phyloP scores from a whole-genome alignment of 2,329 filamentous ascomycete species.

The Arthrobotrys megalospora region DNA sequence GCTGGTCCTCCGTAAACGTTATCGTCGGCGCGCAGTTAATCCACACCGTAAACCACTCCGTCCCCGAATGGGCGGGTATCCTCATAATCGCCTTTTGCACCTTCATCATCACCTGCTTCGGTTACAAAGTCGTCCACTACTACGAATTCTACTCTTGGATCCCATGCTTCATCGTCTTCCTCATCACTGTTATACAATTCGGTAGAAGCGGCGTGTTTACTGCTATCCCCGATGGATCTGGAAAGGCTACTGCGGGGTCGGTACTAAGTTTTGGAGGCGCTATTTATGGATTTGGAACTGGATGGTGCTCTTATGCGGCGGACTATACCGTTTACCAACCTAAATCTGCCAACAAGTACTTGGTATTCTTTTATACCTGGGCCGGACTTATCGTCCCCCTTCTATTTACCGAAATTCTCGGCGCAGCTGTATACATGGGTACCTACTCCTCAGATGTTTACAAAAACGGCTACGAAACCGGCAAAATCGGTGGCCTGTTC shows the following conservation, averaged over 20 bases:
- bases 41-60: constrained; percentile 78
- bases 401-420: constrained; percentile 81
- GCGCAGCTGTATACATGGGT: constrained; percentile 78
- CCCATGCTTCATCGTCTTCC: constrained; percentile 79
- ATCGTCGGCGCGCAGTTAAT: constrained; percentile 86
- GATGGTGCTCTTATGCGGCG: constrained; percentile 82
- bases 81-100: constrained; percentile 80
- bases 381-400: constrained; percentile 79
- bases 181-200: constrained; percentile 77
- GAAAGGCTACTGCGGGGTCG: constrained; percentile 74
- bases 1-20: constrained; percentile 83
- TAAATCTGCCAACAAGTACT: constrained; percentile 72
- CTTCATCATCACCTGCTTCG: constrained; percentile 79
- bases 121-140: constrained; percentile 81
- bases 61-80: constrained; percentile 82
- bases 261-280: constrained; percentile 78
- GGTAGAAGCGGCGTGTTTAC: constrained; percentile 77
- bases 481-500: constrained; percentile 78
- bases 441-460: constrained; percentile 73
- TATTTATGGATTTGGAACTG: constrained; percentile 78
- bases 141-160: constrained; percentile 85
- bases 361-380: constrained; percentile 80
- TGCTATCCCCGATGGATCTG: constrained; percentile 74
- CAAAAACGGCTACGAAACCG: constrained; percentile 71
- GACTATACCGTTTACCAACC: constrained; percentile 88